Conservation (phyloP, 1,139 yeast genomes). For the Candida sojae region DNA sequence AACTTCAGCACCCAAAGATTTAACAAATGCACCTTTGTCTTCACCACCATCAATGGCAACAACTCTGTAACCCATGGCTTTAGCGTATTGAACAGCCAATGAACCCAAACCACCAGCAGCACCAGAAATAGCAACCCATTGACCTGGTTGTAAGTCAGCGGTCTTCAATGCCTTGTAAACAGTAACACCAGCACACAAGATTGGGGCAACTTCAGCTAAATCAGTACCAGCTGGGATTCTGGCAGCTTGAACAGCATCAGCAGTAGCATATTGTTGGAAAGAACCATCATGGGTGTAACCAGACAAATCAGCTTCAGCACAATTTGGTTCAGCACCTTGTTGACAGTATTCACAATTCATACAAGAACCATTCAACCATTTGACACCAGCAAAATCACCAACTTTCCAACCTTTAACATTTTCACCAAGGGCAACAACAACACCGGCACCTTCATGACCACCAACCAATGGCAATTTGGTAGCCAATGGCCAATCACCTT, state of each 20-base stretch:
- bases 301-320: slow-evolving; percentile 66
- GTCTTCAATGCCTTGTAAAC: slow-evolving; percentile 82
- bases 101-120: slow-evolving; percentile 88
- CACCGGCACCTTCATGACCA: slow-evolving; percentile 90
- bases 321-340: slow-evolving; percentile 67
- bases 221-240: slow-evolving; percentile 34
- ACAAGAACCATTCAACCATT: slow-evolving; percentile 75
- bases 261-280: slow-evolving; percentile 83
- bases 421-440: slow-evolving; percentile 71
- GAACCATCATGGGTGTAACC: slow-evolving; percentile 85
- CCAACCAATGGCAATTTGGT: slow-evolving; percentile 72
- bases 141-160: slow-evolving; percentile 65
- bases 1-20: slow-evolving; percentile 66
- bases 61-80: slow-evolving; percentile 80
- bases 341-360: slow-evolving; percentile 73
- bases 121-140: slow-evolving; percentile 81
- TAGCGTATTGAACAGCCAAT: slow-evolving; percentile 77
- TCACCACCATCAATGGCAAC: slow-evolving; percentile 76
- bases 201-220: slow-evolving; percentile 36
- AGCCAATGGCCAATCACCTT: slow-evolving; percentile 70
- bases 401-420: slow-evolving; percentile 68
- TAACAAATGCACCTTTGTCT: slow-evolving; percentile 58
- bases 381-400: slow-evolving; percentile 80
- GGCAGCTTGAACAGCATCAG: slow-evolving; percentile 44
- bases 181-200: slow-evolving; percentile 79